Evolutionary conservation across 257 asterid species (phyloP), one percentile per base, ranked within the genome.

Genomic region (Ophiorrhiza pumila): DNA sequence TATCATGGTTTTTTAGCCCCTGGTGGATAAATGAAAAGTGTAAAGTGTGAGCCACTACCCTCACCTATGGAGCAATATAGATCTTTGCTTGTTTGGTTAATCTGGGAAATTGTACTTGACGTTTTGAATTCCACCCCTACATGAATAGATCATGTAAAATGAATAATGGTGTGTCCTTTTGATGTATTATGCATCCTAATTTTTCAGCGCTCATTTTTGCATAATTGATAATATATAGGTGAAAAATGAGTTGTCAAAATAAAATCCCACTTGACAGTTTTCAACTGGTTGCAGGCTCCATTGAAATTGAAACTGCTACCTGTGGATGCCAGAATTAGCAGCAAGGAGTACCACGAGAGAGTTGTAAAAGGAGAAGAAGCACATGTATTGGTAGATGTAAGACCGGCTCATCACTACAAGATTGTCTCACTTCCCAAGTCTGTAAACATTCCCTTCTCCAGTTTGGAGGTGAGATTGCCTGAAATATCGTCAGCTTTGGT

Each of bases 371-470:
- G 95, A 4, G 96, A 90, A 79, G 71, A 90, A 79, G 71, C 84
- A 4, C 98, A 92, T 49, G 74, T 95, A 35, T 68, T 95, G 71
- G 69, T 95, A 12, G 99, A 95, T 56, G 99, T 95, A 62, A 80
- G 99, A 65, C 99, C 99, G 17, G 80, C 89, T 41, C 98, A 95
- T 80, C 99, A 95, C 82, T 56, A 86, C 81, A 84, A 88, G 82
- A 91, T 93, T 46, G 81, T 74, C 72, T 85, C 96, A 49, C 96
- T 93, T 75, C 96, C 87, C 50, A 82, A 76, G 9, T 92, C 97
- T 25, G 60, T 90, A 37, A 95, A 87, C 87, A 86, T 95, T 63
- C 98, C 99, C 57, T 81, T 90, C 15, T 73, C 82, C 12, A 73
- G 29, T n/a, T 72, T 85, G 76, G 87, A 82, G 58, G 80, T 56